These are phyloP conservation scores for Podospora pseudopauciseta DNA, from an alignment of 495 filamentous ascomycete species.

Conservation along the genomic window DNA sequence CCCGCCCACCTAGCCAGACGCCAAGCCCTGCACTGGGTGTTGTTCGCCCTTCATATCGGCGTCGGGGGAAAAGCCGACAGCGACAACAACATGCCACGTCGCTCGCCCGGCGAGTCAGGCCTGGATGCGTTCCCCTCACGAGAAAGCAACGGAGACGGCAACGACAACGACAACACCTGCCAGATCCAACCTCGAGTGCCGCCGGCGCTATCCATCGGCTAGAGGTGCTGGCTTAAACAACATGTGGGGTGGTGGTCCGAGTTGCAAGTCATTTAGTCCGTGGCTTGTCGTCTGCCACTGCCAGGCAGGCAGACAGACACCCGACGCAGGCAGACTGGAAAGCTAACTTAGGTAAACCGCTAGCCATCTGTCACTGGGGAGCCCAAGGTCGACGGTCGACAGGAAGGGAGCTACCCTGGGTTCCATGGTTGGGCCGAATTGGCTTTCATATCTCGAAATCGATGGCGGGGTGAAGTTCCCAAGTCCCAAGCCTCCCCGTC, in stretches of 20 bases:
- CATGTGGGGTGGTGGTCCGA: too few relatives aligned
- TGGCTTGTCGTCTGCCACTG: not conserved
- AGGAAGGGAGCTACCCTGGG: not conserved
- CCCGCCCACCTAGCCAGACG: not conserved
- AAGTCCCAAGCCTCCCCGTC: not conserved
- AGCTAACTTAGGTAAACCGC: not conserved
- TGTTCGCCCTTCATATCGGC: not conserved
- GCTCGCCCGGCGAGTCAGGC: constrained; percentile 29
- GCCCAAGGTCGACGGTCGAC: not conserved
- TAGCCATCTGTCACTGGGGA: not conserved
- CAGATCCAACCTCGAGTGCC: constrained; percentile 26
- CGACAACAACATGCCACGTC: constrained; percentile 31
- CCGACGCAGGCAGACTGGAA: not conserved
- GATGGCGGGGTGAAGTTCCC: not conserved
- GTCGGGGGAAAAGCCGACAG: constrained; percentile 6
- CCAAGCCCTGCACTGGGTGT: constrained; percentile 11
- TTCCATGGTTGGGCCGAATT: not conserved
- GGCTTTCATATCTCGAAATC: not conserved
- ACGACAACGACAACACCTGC: constrained; percentile 25
- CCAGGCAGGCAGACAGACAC: not conserved
- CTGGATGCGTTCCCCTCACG: not conserved
- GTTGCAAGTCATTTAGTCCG: too few relatives aligned
- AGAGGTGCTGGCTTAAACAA: not conserved
- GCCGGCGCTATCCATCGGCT: constrained; percentile 16
- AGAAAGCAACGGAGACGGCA: constrained; percentile 9